Conservation (phyloP, 2,329 filamentous ascomycete genomes). For the Reticulascus tulasneorum region DNA sequence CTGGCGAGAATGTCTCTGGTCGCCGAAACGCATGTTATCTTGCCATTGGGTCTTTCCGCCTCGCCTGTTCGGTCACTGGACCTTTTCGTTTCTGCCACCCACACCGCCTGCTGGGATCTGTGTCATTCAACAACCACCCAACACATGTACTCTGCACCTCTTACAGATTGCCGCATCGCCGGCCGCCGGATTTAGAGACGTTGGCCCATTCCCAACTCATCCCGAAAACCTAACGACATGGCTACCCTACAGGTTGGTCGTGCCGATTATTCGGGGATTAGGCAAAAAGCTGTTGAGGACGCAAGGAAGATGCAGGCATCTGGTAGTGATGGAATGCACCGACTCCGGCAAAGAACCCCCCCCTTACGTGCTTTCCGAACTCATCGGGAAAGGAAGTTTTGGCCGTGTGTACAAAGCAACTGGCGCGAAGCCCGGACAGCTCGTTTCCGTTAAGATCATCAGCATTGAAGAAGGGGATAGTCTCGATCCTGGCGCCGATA, state of each 20-base stretch:
- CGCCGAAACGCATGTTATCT: too few species aligned
- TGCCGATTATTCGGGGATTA: constrained; percentile 42
- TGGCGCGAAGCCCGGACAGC: constrained; percentile 28
- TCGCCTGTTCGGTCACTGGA: too few species aligned
- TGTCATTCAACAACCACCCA: too few species aligned
- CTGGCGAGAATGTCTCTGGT: too few species aligned
- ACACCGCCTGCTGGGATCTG: too few species aligned
- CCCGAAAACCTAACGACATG: too few species aligned
- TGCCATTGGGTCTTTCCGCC: too few species aligned
- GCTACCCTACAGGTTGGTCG: constrained; percentile 38
- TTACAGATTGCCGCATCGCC: too few species aligned
- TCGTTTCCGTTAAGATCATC: not conserved
- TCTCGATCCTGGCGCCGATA: constrained; percentile 56
- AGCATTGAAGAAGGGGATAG: constrained; percentile 15
- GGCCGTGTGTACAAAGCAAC: constrained; percentile 69
- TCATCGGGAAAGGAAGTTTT: constrained; percentile 73
- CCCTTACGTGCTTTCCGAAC: constrained; percentile 63
- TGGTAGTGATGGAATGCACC: constrained; percentile 58
- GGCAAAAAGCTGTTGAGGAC: constrained; percentile 62
- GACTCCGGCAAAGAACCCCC: constrained; percentile 58
- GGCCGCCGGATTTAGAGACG: too few species aligned
- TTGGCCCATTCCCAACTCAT: too few species aligned
- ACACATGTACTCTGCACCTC: too few species aligned
- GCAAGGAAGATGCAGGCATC: constrained; percentile 65
- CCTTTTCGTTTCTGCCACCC: too few species aligned